Percentiles rank a stretch among this genome's conserved stretches.
These are phyloP conservation scores for Diplodia mutila DNA, from an alignment of 2,329 filamentous ascomycete genomes.

Conservation along the genomic window DNA sequence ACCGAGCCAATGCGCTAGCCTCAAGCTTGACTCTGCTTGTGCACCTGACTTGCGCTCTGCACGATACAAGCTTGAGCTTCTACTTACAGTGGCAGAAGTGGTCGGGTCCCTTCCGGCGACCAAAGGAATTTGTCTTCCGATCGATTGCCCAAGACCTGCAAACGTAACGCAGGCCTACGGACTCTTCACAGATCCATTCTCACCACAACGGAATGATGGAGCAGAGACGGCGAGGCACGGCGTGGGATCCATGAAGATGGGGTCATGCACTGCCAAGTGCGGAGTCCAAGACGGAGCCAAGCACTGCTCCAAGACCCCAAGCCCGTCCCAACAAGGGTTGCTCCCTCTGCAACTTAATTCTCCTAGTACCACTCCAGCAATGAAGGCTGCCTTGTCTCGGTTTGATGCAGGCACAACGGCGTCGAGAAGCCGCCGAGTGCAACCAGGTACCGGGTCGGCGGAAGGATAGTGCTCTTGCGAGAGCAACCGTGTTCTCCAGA, in stretches of 20 bases:
- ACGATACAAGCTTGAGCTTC: background rate
- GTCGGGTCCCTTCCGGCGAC: too few relatives aligned
- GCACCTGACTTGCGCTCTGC: background rate
- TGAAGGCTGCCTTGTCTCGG: background rate
- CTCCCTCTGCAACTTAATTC: background rate
- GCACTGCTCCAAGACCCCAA: conserved; percentile 10
- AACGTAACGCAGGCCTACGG: background rate
- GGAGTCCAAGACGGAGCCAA: conserved; percentile 23
- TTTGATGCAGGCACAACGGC: background rate
- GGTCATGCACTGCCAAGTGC: conserved; percentile 14
- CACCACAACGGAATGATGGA: background rate
- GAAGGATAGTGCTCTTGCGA: background rate
- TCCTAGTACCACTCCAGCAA: background rate
- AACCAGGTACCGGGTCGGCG: too few relatives aligned
- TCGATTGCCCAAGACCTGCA: background rate
- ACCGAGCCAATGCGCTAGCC: background rate
- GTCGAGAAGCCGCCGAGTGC: background rate
- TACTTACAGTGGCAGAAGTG: background rate
- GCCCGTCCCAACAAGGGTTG: conserved; percentile 5
- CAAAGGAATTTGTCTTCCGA: background rate
- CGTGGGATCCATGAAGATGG: too few relatives aligned
- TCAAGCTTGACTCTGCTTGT: background rate
- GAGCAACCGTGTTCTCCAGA: too few relatives aligned
- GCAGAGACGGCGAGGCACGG: background rate
- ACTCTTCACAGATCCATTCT: background rate